Base-by-base conservation (phyloP, 192 early-diverging fungal genomes). In the Backusella australiensis region DNA sequence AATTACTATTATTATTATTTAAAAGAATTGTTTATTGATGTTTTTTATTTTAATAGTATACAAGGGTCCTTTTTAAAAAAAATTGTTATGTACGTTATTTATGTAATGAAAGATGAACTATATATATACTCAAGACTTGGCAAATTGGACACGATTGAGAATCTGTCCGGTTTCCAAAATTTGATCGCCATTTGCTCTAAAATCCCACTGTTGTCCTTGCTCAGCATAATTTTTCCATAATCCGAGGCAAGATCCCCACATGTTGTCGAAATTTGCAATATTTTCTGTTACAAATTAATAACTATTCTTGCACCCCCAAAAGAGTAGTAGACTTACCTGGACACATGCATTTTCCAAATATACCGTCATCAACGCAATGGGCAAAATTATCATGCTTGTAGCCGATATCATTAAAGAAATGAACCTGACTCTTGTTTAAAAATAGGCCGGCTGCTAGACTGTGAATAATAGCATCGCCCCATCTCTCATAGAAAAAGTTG, bases 401-500 rank as follows among this genome's bases (percentile, higher is more conserved):
- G 19, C 91, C 92, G 69, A 92, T 91, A 71, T 93, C 89, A 29
- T 90, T 78, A 75, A 93, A 93, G 69, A 86, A 93, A 75, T 92
- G 90, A 3, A 93, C 83, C 70, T 92, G 81, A n/a, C 82, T 75
- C 32, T 87, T 87, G 15, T 82, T 79, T 53, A 93, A 76, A 36
- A 89, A 74, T 44, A 92, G 53, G 6, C 85, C 87, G 5, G 86
- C 91, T 2, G 85, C 89, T n/a, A 92, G 87, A 14, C 86, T 85
- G 67, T 93, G 92, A 0, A 92, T 86, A 5, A 91, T 90, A 1
- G 91, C 92, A 81, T 93, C 91, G 0, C 91, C 90, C 91, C 91
- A 93, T 23, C 90, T 82, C 78, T 94, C 94, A 74, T 96, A 96
- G 75, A 93, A 96, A 87, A 95, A 96, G 32, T 94, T 93, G 34